Base-by-base conservation (phyloP, 1,139 yeast species). In the Lodderomyces theae region DNA sequence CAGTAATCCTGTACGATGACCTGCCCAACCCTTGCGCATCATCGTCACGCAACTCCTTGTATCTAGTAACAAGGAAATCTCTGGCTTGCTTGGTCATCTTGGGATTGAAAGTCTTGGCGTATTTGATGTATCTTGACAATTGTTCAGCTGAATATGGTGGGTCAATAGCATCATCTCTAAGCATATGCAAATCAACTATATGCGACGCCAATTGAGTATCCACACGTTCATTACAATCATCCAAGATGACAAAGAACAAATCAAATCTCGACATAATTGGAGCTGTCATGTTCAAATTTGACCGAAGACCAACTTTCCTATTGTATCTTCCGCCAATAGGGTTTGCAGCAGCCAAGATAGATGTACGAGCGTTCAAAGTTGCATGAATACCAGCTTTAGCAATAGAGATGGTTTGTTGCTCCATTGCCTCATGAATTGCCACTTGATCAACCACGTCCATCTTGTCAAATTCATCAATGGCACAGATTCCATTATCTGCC, bases 391-490 rank as follows among this genome's bases (percentile, higher is more conserved):
- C 98, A 1, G 98, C 98, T 61, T 92, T 92, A 18, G 98, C 97
- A 56, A 92, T 92, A 11, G 97, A 89, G 49, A 92, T 92, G 0
- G 98, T 92, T 62, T 92, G 98, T 65, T 92, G 98, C 72, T 92
- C 98, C 99, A 92, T 92, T 12, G 98, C 99, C 70, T 92, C 99
- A 68, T 92, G 99, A 70, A 92, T 92, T 3, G 98, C 98, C 44
- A 92, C 98, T 66, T 94, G 98, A 63, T 94, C 98, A 4, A 82
- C 67, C 38, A 92, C 64, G 63, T 92, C 97, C 98, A 92, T 92
- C 70, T 94, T 92, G 63, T 92, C 99, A 55, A 92, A 92, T 66
- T 92, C 99, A 61, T 92, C 99, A 64, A 92, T 92, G 49, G 97
- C 95, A 74, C 99, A 92, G 47, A 92, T 87, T 48, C 99, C 99